Base-by-base conservation (phyloP, 495 filamentous ascomycete species). In the Xylaria nigripes region DNA sequence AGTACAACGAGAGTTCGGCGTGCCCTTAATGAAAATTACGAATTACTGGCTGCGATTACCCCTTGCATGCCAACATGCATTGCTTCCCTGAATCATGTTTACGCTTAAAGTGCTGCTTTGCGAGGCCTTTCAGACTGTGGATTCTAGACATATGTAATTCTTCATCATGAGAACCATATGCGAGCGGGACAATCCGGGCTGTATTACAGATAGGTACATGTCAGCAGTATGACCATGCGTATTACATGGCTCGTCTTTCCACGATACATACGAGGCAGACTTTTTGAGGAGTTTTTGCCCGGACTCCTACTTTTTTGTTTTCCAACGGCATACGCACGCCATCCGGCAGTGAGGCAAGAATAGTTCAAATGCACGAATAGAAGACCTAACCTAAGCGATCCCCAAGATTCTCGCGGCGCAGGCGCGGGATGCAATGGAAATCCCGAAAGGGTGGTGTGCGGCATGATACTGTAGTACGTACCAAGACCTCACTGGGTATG, bases 301-400 rank as follows among this genome's bases (percentile, higher is more conserved):
- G n/a, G n/a, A n/a, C 49, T 38, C 36, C 45, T 9, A 22, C 45
- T 48, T 40, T 45, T 23, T 49, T 30, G 48, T 55, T 55, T 46
- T 59, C 63, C 54, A 54, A 55, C 57, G 45, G 47, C 51, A 52
- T 59, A 51, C 61, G 56, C 50, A 59, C 55, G 53, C 53, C 53
- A 60, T 60, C 27, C 56, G 44, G 64, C 64, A 61, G 64, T 66
- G 64, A 64, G 55, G 42, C 45, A 12, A 21, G n/a, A 42, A 54
- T 40, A 23, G 22, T 53, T 53, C 18, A 19, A 45, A 23, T 10
- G 34, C 32, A 38, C 46, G n/a, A 43, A 45, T 50, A n/a, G 22
- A 30, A n/a, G 41, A 7, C 38, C 3, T 15, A 6, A 25, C 36
- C 46, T 40, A 60, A 64, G 60, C 45, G 53, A 38, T 22, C 4